Base-by-base conservation (phyloP, 228 moss, liverwort and hornwort genomes). In the Sphagnum fallax region DNA sequence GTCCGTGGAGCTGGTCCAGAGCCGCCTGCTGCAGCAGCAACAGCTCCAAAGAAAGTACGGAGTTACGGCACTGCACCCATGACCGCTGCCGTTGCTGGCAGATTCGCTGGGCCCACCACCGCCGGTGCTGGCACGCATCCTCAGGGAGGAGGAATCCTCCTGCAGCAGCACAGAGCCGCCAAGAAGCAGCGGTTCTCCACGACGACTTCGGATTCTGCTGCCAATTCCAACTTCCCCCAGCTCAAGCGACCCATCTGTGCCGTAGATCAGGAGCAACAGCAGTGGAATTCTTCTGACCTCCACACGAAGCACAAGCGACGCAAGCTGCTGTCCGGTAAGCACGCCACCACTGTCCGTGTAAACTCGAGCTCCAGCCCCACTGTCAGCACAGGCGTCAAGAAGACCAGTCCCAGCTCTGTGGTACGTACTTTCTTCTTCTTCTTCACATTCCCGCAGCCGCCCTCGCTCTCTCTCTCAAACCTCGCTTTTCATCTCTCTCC, bases 261-360 rank as follows among this genome's bases (percentile, higher is more conserved):
- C 5, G 7, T 15, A n/a, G 50, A 52, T 66, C 66, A 66, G 13
- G 32, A 32, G 32, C 32, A 32, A 32, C 2, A 32, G 32, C 32
- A 32, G 32, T 32, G 32, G 32, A 1, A 32, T 32, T 32, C 32
- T 53, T 9, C 47, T 10, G 47, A 11, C 48, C 11, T 65, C 48
- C 65, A 48, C 48, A 6, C 48, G 18, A 68, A 52, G 68, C 52
- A 53, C 47, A 68, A 68, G 68, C 68, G 68, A 47, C 68, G 68
- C n/a, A 53, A 18, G 11, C 12, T 16, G 53, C 52, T 8, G 52
- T 32, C 16, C 53, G 57, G 47, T 55, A 16, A 47, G 32, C 32
- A 32, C 32, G 32, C 32, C 32, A 32, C 32, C 32, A 32, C 32
- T 32, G 68, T 15, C 6, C 32, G 7, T 48, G 53, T 18, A 32